Percentiles rank a stretch among this genome's conserved stretches.
phyloP scores from a whole-genome alignment of 768 basidiomycete species.

The Candolleomyces aberdarensis region DNA sequence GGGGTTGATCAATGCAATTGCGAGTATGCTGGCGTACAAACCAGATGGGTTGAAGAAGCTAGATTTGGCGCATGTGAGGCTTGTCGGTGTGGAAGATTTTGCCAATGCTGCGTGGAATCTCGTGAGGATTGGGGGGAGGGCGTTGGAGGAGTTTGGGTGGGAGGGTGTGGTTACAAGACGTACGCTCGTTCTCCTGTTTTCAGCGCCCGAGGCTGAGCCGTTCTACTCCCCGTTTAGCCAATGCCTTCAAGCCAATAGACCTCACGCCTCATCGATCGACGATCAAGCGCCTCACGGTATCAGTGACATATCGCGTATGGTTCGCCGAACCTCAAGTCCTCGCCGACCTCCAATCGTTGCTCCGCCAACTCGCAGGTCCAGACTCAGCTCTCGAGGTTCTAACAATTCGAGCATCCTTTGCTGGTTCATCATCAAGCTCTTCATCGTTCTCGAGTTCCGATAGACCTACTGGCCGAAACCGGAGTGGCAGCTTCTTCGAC shows the following conservation, averaged over 20 bases:
- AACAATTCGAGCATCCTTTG: background rate
- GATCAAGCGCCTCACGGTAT: background rate
- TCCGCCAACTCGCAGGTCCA: background rate
- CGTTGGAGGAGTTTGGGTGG: constrained; percentile 1
- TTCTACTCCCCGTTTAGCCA: background rate
- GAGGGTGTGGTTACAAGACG: constrained; percentile 1
- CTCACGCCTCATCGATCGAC: background rate
- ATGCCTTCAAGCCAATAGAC: background rate
- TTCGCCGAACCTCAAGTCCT: constrained; percentile 3
- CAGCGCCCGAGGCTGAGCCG: background rate
- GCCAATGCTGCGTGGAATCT: background rate
- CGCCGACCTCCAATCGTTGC: background rate
- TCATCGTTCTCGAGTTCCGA: background rate
- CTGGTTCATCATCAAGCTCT: background rate
- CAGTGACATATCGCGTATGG: background rate
- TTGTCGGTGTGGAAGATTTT: background rate
- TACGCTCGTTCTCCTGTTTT: background rate
- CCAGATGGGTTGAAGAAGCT: background rate
- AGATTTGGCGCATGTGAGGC: background rate
- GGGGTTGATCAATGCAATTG: background rate
- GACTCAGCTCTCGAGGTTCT: background rate
- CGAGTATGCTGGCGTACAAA: background rate
- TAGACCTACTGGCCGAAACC: background rate
- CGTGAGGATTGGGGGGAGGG: background rate
- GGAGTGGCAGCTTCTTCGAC: background rate